Percentiles rank a stretch among this genome's conserved stretches.
Conservation (phyloP, 148 eudicot species). For the Silene latifolia region DNA sequence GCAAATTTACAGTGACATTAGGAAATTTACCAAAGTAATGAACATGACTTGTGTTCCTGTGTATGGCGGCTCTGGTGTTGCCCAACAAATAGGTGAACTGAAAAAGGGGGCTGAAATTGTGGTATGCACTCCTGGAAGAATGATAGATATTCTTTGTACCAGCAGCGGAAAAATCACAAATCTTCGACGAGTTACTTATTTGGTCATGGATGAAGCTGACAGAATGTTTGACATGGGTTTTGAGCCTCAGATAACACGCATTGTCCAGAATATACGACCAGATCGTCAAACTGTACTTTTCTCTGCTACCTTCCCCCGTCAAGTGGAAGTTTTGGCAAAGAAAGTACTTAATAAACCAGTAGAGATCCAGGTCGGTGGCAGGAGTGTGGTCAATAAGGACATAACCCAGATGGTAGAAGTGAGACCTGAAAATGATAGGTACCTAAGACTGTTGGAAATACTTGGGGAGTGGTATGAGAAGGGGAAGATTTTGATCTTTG, state of each 20-base stretch:
- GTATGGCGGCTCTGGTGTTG: slow-evolving; percentile 82
- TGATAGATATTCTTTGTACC: slow-evolving; percentile 80
- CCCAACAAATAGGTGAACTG: slow-evolving; percentile 74
- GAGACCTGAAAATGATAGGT: slow-evolving; percentile 74
- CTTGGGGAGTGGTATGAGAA: slow-evolving; percentile 92
- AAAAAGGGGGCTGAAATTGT: slow-evolving; percentile 79
- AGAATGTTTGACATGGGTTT: slow-evolving; percentile 91
- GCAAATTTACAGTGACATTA: slow-evolving; percentile 75
- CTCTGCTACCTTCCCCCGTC: slow-evolving; percentile 86
- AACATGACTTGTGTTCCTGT: slow-evolving; percentile 78
- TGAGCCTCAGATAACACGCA: slow-evolving; percentile 81
- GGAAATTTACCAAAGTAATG: slow-evolving; percentile 63
- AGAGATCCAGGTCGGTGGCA: slow-evolving; percentile 81
- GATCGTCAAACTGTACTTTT: slow-evolving; percentile 83
- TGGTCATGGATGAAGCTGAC: slow-evolving; percentile 92
- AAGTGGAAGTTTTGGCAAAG: slow-evolving; percentile 73
- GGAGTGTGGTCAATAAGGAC: slow-evolving; percentile 86
- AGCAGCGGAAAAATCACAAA: slow-evolving; percentile 79
- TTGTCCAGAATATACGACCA: slow-evolving; percentile 75
- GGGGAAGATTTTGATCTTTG: slow-evolving; percentile 72
- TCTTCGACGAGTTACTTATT: slow-evolving; percentile 71
- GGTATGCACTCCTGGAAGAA: slow-evolving; percentile 87
- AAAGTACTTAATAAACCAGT: slow-evolving; percentile 72
- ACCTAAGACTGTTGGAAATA: slow-evolving; percentile 56
- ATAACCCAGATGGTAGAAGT: slow-evolving; percentile 78